Evolutionary conservation across 2,329 filamentous ascomycete species (phyloP), one percentile per base, ranked within the genome.

Genomic region (Drechslerella stenobrocha): DNA sequence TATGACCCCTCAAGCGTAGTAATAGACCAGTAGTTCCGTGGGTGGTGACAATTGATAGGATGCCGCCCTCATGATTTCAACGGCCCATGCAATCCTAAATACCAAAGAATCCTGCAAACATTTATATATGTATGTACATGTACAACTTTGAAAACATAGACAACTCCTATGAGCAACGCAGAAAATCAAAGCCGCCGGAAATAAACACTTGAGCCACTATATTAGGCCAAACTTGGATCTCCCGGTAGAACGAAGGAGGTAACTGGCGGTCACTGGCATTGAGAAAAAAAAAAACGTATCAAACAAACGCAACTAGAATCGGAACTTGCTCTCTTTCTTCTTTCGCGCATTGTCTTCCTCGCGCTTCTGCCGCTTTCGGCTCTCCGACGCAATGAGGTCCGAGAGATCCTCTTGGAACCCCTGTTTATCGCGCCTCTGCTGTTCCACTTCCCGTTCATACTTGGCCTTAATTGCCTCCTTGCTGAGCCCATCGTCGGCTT

Each of bases 321-420:
- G 71, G 71, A 82, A 81, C 74, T 81, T 82, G 70, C 76, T 75
- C 72, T 81, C 81, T 75, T 81, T 84, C 76, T 79, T 83, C 80
- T 87, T 86, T 70, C 84, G 82, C 73, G 82, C 81, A 75, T 85
- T 85, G 77, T 95, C 90, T 76, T 89, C 86, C 73, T 96, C 91
- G 71, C 88, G 84, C 82, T 91, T 95, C 75, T 91, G 83, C 75
- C 90, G 83, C 82, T 97, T 97, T 71, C 90, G 83, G 74, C 86
- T 90, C 79, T 97, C 93, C 74, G 89, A 87, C 9, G 90, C 90
- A 79, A 98, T 96, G 89, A 98, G 95, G 74, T 96, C 89, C 73
- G 87, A 92, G 59, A 98, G 78, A 75, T 96, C 92, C 72, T 97
- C 92, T 75, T 95, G 89, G 77, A 87, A 87, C 15, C 85, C 84